phyloP scores from a whole-genome alignment of 2,329 filamentous ascomycete genomes.

The Microascus cirrosus region DNA sequence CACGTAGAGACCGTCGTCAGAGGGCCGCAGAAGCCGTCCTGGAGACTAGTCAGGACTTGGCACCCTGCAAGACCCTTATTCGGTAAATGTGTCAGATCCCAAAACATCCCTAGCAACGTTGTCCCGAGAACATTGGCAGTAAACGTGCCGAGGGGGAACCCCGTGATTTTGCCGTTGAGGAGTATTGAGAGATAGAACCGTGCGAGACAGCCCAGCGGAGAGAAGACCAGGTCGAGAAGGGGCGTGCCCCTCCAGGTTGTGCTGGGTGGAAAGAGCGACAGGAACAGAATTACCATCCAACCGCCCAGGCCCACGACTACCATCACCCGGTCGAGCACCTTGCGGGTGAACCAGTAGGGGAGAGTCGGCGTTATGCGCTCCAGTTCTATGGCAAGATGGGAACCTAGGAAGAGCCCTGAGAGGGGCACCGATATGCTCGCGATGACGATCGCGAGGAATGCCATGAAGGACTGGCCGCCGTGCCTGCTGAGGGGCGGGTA shows the following conservation, averaged over 20 bases:
- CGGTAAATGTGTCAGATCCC: conserved; percentile 62
- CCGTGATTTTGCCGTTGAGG: conserved; percentile 55
- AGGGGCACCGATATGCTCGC: conserved; percentile 61
- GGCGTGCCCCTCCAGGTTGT: conserved; percentile 66
- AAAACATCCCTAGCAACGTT: conserved; percentile 61
- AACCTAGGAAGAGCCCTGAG: conserved; percentile 57
- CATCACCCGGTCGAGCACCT: conserved; percentile 49
- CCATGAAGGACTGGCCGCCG: conserved; percentile 74
- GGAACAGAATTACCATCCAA: conserved; percentile 68
- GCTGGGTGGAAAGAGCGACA: conserved; percentile 62
- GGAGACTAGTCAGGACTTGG: conserved; percentile 54
- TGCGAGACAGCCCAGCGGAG: conserved; percentile 64
- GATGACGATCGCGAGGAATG: conserved; percentile 64
- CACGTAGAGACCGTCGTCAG: conserved; percentile 58
- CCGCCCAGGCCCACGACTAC: conserved; percentile 58
- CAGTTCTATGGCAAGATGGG: conserved; percentile 59
- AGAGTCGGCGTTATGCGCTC: conserved; percentile 49
- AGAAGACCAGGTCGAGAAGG: conserved; percentile 70
- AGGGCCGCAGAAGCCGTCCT: conserved; percentile 59
- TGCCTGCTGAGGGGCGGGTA: conserved; percentile 31
- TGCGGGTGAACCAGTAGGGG: conserved; percentile 43
- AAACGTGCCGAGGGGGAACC: conserved; percentile 83
- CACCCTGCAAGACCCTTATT: conserved; percentile 48
- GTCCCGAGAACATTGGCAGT: conserved; percentile 70
- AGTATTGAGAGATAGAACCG: conserved; percentile 62